Evolutionary conservation across 345 rosid species (phyloP).

Genomic region (Carallia pectinifolia): DNA sequence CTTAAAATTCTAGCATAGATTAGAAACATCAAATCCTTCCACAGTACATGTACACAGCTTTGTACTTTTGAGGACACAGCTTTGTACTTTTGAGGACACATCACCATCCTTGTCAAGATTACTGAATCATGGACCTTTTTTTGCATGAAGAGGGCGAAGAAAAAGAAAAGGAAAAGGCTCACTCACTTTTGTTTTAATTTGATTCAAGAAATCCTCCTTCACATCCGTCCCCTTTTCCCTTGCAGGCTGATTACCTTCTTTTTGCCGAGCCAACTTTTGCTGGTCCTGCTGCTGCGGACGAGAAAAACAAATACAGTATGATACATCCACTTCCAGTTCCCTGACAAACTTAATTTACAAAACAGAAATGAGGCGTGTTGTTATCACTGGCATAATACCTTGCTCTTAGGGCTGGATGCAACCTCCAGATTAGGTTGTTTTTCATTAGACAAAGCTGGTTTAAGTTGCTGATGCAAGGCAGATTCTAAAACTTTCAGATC

Average conservation of each 20-base stretch:
- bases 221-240: constrained; percentile 45
- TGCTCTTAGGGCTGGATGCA: constrained; percentile 37
- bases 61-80: too few species aligned
- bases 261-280: constrained; percentile 40
- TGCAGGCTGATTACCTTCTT: constrained; percentile 40
- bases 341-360: neutral
- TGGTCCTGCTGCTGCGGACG: constrained; percentile 38
- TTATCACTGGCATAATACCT: constrained; percentile 36
- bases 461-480: constrained; percentile 30
- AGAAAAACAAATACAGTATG: constrained; percentile 9
- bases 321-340: constrained; percentile 14
- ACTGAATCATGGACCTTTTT: too few species aligned
- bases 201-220: constrained; percentile 76
- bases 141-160: too few species aligned
- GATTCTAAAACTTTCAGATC: constrained; percentile 34
- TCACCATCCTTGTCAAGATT: too few species aligned
- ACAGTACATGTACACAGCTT: too few species aligned
- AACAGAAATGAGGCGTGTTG: neutral
- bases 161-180: neutral
- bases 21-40: too few species aligned
- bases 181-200: constrained; percentile 84
- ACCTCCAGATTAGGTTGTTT: constrained; percentile 33
- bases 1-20: too few species aligned
- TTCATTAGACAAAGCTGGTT: constrained; percentile 36
- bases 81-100: too few species aligned